Conservation (phyloP, 176 grass and related monocot species). For the Carex cristatella region DNA sequence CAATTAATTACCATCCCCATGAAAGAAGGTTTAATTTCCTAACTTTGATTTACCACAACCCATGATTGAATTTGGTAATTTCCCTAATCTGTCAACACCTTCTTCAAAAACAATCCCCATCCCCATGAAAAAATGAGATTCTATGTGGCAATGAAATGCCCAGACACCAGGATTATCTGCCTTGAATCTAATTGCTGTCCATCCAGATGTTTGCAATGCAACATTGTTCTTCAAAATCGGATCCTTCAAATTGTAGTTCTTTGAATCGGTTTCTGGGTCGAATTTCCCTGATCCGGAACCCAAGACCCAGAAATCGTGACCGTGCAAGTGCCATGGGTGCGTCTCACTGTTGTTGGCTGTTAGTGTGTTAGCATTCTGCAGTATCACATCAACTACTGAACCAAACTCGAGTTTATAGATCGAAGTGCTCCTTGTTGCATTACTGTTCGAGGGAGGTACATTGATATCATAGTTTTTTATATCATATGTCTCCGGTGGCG, state of each 20-base stretch:
- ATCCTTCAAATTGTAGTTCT: conserved; percentile 45
- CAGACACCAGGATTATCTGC: conserved; percentile 77
- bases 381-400: conserved; percentile 64
- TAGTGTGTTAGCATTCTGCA: conserved; percentile 80
- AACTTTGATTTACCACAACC: conserved; percentile 44
- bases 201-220: conserved; percentile 52
- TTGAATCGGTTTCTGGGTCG: conserved; percentile 42
- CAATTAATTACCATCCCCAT: no score
- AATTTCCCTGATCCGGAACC: conserved; percentile 46
- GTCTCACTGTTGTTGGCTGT: conserved; percentile 50
- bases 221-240: conserved; percentile 71
- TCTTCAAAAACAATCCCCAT: conserved; percentile 83
- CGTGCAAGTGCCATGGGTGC: conserved; percentile 90
- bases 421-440: conserved; percentile 30
- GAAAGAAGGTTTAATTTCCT: conserved; percentile 8
- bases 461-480: conserved; percentile 35
- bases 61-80: conserved; percentile 49
- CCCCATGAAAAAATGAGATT: conserved; percentile 77
- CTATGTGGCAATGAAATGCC: conserved; percentile 85
- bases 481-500: conserved; percentile 65
- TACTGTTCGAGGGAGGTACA: conserved; percentile 19
- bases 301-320: conserved; percentile 77
- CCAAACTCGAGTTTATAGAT: conserved; percentile 46
- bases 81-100: conserved; percentile 34
- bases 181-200: conserved; percentile 62